A percentile compares a stretch with the other conserved stretches of the same genome.
These are phyloP conservation scores for Mycena epipterygia DNA, from an alignment of 768 basidiomycete genomes.

Conservation along the genomic window DNA sequence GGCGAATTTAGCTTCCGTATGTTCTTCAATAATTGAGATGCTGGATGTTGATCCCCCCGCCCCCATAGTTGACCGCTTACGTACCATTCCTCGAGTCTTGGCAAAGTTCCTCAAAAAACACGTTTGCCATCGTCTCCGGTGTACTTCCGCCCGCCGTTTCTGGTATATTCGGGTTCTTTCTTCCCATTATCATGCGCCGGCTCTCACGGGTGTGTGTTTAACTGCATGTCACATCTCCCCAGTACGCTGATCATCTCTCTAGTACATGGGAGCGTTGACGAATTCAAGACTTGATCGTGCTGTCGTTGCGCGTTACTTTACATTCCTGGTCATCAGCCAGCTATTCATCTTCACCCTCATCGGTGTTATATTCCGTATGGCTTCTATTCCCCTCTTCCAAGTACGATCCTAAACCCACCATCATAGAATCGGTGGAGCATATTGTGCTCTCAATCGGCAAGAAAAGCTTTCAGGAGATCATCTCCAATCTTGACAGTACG, in stretches of 20 bases:
- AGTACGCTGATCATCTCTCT: constrained; percentile 69
- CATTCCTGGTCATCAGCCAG: constrained; percentile 95
- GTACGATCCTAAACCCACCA: constrained; percentile 9
- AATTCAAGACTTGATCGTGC: constrained; percentile 89
- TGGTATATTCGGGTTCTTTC: constrained; percentile 88
- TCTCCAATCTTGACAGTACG: constrained; percentile 60
- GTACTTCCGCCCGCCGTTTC: constrained; percentile 92
- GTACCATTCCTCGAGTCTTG: constrained; percentile 84
- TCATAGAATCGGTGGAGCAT: constrained; percentile 57
- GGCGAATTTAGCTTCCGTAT: constrained; percentile 89
- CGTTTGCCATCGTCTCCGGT: constrained; percentile 92
- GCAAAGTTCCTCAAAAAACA: constrained; percentile 69
- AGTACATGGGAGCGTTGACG: constrained; percentile 75
- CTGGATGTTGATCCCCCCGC: constrained; percentile 30
- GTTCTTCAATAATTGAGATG: background rate
- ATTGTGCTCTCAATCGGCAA: constrained; percentile 60
- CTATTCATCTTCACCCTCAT: constrained; percentile 95
- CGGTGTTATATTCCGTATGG: constrained; percentile 88
- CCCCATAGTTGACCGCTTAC: constrained; percentile 67
- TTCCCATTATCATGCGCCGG: constrained; percentile 93
- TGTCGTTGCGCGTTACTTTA: constrained; percentile 92
- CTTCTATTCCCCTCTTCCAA: background rate
- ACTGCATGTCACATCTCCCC: constrained; percentile 61
- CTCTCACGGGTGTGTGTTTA: constrained; percentile 75
- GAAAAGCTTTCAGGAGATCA: constrained; percentile 61